These are phyloP conservation scores for Colletotrichum orbiculare DNA, from an alignment of 2,329 filamentous ascomycete species.

Conservation along the genomic window DNA sequence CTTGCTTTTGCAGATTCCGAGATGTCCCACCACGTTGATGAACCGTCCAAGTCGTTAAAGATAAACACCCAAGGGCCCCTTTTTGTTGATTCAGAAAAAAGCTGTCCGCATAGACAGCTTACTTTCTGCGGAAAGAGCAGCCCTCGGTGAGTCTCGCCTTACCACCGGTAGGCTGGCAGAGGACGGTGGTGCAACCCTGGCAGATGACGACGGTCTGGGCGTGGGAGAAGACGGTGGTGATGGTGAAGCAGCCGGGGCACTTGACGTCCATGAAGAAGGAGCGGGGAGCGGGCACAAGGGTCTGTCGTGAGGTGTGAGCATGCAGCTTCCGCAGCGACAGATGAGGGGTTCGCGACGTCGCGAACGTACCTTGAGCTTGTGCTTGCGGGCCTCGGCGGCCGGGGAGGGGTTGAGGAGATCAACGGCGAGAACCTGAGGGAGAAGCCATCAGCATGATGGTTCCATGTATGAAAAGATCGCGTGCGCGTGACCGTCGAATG, in stretches of 20 bases:
- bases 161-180: conserved; percentile 99
- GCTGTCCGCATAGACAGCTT: conserved; percentile 67
- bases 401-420: conserved; percentile 99
- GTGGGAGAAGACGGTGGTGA: conserved; percentile 99
- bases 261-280: conserved; percentile 99
- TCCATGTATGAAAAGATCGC: conserved; percentile 32
- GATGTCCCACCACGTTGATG: conserved; percentile 61
- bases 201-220: conserved; percentile 99
- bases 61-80: conserved; percentile 50
- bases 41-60: conserved; percentile 61
- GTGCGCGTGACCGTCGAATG: conserved; percentile 20
- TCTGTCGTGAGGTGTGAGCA: conserved; percentile 61
- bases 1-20: conserved; percentile 67
- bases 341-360: conserved; percentile 12
- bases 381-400: conserved; percentile 98
- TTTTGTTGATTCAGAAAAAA: conserved; percentile 48
- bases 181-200: conserved; percentile 98
- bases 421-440: conserved; percentile 94
- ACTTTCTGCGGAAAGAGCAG: conserved; percentile 99
- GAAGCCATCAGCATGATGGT: conserved; percentile 41
- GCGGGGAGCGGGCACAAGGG: conserved; percentile 92
- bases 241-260: conserved; percentile 99
- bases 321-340: conserved; percentile 12
- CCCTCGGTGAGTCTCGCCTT: conserved; percentile 99
- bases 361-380: conserved; percentile 96